Evolutionary conservation across 164 flowering plant species (phyloP), one percentile per base, ranked within the genome.

Genomic region (Annona cherimola): DNA sequence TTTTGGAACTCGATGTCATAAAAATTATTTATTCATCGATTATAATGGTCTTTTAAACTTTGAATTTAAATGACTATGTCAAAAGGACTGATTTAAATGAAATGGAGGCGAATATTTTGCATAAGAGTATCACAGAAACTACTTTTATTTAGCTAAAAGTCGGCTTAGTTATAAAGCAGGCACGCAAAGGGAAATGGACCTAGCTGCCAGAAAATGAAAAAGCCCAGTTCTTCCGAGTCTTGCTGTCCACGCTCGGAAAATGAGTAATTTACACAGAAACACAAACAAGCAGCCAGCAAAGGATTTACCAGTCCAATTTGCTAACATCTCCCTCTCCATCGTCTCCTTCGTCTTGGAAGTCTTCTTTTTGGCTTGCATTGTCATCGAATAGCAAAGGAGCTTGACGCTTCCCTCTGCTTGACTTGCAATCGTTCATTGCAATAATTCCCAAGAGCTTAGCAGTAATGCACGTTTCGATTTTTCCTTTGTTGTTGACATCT

Each of bases 371-470:
- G 67, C 43, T 45, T 72, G 39, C 63, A 16, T 83, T 84, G 69
- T 84, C 90, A 63, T 76, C 84, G 70, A 91, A 91, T 16, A 91
- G 88, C 77, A 71, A 76, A 20, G 84, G 76, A 43, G 83, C 82
- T 68, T 79, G 72, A 59, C 84, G 89, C 77, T 77, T 80, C 63
- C 71, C 65, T 75, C 73, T 80, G n/a, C 73, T 75, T 42, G 89
- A 78, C 67, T 84, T 85, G 42, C 83, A 81, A 62, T 95, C 98
- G 74, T 86, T 88, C 68, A 67, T 76, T 75, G 84, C 89, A 69
- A 95, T 81, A 41, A 86, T 86, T 55, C 86, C 72, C 6, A 81
- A 68, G 26, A 95, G 83, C 87, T 84, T 91, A 42, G 84, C 84
- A 78, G 62, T 83, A 54, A 93, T 88, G 77, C 86, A 79, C 16